A percentile compares a stretch with the other conserved stretches of the same genome.
Conservation (phyloP, 352 stramenopile genomes). For the Phytophthora agathidicida region DNA sequence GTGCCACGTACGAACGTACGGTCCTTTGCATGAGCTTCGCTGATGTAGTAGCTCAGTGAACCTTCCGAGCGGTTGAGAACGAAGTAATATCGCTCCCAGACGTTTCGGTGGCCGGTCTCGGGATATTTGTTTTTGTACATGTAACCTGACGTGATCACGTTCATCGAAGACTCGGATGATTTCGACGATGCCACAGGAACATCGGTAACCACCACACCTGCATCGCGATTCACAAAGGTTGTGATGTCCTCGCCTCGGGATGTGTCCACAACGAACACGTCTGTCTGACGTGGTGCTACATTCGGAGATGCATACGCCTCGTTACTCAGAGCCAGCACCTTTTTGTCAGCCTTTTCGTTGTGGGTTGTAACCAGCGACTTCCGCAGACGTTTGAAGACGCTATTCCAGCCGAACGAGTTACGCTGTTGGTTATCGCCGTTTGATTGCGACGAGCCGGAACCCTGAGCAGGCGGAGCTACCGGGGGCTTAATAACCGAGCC, state of each 20-base stretch:
- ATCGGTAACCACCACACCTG: conserved; percentile 68
- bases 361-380: conserved; percentile 80
- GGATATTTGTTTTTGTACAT: conserved; percentile 91
- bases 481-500: conserved; percentile 77
- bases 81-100: conserved; percentile 90
- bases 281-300: conserved; percentile 55
- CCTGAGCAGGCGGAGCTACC: conserved; percentile 37
- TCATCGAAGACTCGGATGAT: conserved; percentile 41
- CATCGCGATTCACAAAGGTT: conserved; percentile 78
- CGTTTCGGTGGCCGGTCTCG: conserved; percentile 76
- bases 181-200: conserved; percentile 47
- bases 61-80: conserved; percentile 78
- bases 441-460: conserved; percentile 25
- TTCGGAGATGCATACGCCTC: conserved; percentile 62
- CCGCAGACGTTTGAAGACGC: conserved; percentile 77
- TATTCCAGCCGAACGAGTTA: conserved; percentile 82
- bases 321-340: conserved; percentile 73
- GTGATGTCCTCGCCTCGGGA: conserved; percentile 86
- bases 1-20: conserved; percentile 86
- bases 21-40: conserved; percentile 83
- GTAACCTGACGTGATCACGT: conserved; percentile 83
- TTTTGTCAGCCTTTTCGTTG: conserved; percentile 68
- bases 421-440: conserved; percentile 41
- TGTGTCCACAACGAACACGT: conserved; percentile 81
- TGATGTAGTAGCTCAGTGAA: conserved; percentile 87